These are phyloP conservation scores for Micractinium sp. DNA, from an alignment of 139 green algal genomes.

Conservation along the genomic window DNA sequence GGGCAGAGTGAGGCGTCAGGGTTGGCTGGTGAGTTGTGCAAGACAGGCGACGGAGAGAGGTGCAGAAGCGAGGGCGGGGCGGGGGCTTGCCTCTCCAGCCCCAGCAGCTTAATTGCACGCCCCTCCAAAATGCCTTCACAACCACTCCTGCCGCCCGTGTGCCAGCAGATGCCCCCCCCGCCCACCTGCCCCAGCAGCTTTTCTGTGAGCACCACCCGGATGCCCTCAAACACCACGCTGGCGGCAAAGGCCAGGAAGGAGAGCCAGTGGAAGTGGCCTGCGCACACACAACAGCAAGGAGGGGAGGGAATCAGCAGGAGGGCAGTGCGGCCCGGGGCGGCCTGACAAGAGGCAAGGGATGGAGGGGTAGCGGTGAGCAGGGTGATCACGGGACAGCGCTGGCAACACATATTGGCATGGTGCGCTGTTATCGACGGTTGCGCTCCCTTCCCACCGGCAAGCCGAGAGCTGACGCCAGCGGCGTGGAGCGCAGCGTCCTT, in stretches of 20 bases:
- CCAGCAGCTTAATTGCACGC: no score
- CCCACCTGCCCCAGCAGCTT: conserved; percentile 29
- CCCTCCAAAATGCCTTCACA: no score
- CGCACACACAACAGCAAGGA: no score
- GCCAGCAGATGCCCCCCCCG: background rate
- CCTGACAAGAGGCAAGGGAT: background rate
- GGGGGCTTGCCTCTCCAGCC: background rate
- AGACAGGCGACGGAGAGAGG: no score
- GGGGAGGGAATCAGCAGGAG: no score
- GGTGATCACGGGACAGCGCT: no score
- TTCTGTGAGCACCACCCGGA: conserved; percentile 46
- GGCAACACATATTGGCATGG: background rate
- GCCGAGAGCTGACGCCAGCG: no score
- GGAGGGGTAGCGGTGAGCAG: background rate
- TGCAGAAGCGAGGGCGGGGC: background rate
- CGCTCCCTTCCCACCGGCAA: no score
- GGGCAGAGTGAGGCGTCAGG: background rate
- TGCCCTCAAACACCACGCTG: conserved; percentile 40
- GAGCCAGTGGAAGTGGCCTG: conserved; percentile 41
- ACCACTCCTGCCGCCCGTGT: background rate
- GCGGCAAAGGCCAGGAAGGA: conserved; percentile 40
- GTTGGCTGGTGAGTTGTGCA: no score
- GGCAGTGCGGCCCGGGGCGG: background rate
- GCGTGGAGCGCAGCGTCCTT: background rate
- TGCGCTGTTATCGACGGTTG: no score